Evolutionary conservation across 305 asterid species (phyloP), one percentile per base, ranked within the genome.

Genomic region (Rubia peregrina): DNA sequence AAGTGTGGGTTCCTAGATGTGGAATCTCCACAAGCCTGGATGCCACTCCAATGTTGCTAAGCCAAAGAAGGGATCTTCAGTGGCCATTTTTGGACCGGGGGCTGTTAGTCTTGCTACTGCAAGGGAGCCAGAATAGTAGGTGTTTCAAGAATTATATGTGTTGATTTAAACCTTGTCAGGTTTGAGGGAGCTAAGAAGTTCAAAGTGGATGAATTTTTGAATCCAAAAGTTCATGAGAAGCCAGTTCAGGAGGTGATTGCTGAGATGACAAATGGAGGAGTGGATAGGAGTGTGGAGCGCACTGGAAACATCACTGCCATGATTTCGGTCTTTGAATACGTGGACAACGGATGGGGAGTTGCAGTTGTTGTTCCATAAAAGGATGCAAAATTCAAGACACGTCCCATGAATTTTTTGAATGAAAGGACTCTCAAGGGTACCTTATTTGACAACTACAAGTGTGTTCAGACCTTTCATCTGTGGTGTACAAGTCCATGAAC

Each of bases 161-260:
- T 67, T 14, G 71, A 67, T 24, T 44, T 67, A 19, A 67, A 67
- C 19, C 57, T 59, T 44, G 57, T 36, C 10, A 16, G 71, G 11
- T 46, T 67, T 61, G 66, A 61, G 44, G 66, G 40, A 61, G 94
- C 98, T 9, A 91, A 84, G 87, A 87, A 83, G 73, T 91, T 91
- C 70, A 94, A 96, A 59, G 83, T 89, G 49, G 89, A 86, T 30
- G 95, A 91, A 55, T 91, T 86, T 80, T 84, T 91, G 80, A 91
- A 88, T 75, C 98, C 98, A 0, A 86, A 86, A 75, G 98, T 88
- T 67, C 57, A 86, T 19, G 72, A 80, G 62, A 91, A 84, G 77
- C 92, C 96, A 26, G 75, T 78, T 40, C 83, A 77, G 77, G 69
- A 82, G 78, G 78, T 56, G 61, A 19, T 56, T 19, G 61, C 12